Evolutionary conservation across 2,329 filamentous ascomycete species (phyloP), one percentile per base, ranked within the genome.

Genomic region (Cryphonectria parasitica): DNA sequence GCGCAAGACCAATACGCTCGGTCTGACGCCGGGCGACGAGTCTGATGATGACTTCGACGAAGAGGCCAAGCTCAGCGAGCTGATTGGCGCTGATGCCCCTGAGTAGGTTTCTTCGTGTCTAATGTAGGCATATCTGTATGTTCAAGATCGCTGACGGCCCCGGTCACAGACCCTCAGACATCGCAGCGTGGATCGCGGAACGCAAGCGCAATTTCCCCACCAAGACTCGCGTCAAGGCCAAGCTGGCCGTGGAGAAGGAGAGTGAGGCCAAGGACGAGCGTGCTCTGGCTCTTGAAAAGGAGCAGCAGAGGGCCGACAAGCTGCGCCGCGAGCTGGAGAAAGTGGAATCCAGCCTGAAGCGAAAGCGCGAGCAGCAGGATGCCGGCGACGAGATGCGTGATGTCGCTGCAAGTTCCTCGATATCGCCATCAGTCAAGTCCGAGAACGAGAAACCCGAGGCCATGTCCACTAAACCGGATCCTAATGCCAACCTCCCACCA

Each of bases 121-220:
- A 58, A 58, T 74, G 63, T 75, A 67, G 34, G 3, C 13, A 28
- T 25, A 6, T 19, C 22, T 60, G 11, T 39, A 39, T 39, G 36
- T 39, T 39, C n/a, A 15, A 41, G 45, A 58, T 67, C 36, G 68
- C 74, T 74, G 73, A 77, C 63, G 49, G 11, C 28, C n/a, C 17
- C 36, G 54, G 13, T 22, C n/a, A 22, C 36, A 89, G 86, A 70
- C 83, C 88, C 22, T 88, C 88, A 71, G 94, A 98, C 77, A 86
- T 98, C 69, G 87, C 89, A 34, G 88, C 89, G 8, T 98, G 94
- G 89, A 89, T 97, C 73, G 89, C 89, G 65, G 94, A 97, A 79
- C 89, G 95, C 71, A 91, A 87, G 77, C 91, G 89, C 74, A 90
- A 91, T 66, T 98, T 89, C 78, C 95, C 95, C 1, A 98, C 95